phyloP scores from a whole-genome alignment of 169 alveolate species.

The Eimeria sp. region DNA sequence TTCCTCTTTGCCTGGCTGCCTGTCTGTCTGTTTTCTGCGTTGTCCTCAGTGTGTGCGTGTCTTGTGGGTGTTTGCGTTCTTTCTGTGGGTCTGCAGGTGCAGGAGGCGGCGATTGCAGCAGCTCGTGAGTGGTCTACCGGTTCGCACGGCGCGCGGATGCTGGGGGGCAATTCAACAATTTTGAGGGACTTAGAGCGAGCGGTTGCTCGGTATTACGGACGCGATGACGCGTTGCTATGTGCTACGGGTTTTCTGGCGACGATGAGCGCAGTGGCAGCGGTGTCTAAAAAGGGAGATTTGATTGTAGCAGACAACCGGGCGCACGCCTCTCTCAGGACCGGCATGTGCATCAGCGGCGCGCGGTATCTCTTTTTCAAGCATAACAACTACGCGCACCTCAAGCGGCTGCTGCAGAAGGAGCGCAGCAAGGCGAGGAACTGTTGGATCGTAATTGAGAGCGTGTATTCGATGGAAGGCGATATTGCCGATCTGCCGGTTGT shows the following conservation, averaged over 20 bases:
- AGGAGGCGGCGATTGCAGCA: conserved; percentile 88
- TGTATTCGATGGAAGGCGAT: conserved; percentile 95
- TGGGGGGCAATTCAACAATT: conserved; percentile 89
- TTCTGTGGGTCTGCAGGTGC: conserved; percentile 82
- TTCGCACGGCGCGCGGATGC: conserved; percentile 91
- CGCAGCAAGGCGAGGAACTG: conserved; percentile 84
- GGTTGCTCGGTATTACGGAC: conserved; percentile 87
- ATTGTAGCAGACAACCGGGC: conserved; percentile 87
- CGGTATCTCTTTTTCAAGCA: conserved; percentile 88
- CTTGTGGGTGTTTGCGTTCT: not conserved
- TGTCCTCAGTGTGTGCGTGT: not conserved
- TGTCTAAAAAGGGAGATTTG: conserved; percentile 85
- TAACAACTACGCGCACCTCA: conserved; percentile 87
- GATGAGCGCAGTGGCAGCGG: conserved; percentile 88
- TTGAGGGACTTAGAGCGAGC: conserved; percentile 87
- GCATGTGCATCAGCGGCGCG: conserved; percentile 88
- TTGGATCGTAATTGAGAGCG: conserved; percentile 92
- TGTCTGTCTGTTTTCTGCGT: not conserved
- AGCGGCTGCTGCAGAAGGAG: conserved; percentile 84
- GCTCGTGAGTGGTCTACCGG: conserved; percentile 89
- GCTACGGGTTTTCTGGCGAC: conserved; percentile 90
- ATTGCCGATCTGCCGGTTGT: conserved; percentile 89
- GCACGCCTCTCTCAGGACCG: conserved; percentile 88
- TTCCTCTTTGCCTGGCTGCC: no score
- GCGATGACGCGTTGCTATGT: conserved; percentile 88